Percentiles rank a stretch among this genome's conserved stretches.
phyloP scores from a whole-genome alignment of 345 rosid species.

The Eucalyptus curtisii region DNA sequence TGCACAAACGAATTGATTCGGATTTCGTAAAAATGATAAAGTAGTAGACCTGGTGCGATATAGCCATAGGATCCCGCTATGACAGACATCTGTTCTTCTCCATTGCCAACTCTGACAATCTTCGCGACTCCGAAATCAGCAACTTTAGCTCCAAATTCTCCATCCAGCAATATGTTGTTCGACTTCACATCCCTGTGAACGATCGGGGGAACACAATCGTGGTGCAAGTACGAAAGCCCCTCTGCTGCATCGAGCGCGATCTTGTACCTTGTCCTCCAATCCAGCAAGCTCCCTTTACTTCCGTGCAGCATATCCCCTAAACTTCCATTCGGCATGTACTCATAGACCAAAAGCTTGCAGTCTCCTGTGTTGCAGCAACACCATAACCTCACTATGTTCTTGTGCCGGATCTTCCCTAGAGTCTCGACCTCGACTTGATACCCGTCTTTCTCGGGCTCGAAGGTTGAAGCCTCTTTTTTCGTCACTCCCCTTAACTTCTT shows the following conservation, averaged over 20 bases:
- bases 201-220: conserved; percentile 85
- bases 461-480: conserved; percentile 16
- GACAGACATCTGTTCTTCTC: conserved; percentile 67
- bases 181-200: conserved; percentile 94
- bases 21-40: not conserved
- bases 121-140: conserved; percentile 94
- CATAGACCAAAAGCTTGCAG: conserved; percentile 71
- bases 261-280: conserved; percentile 61
- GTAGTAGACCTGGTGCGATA: conserved; percentile 75
- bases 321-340: conserved; percentile 92
- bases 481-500: conserved; percentile 44
- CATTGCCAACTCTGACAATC: conserved; percentile 29
- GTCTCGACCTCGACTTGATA: conserved; percentile 72
- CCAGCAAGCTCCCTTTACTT: conserved; percentile 39
- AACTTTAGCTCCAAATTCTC: conserved; percentile 61
- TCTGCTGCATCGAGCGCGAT: conserved; percentile 84
- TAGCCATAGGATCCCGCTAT: conserved; percentile 90
- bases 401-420: conserved; percentile 85
- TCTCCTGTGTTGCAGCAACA: conserved; percentile 59
- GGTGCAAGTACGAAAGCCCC: conserved; percentile 85
- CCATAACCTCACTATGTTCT: conserved; percentile 79
- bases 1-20: not conserved
- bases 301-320: conserved; percentile 58
- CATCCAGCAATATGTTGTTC: conserved; percentile 70
- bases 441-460: conserved; percentile 25